Evolutionary conservation across 2,329 filamentous ascomycete genomes (phyloP), one percentile per base, ranked within the genome.

Genomic region (Myriangium duriaei): DNA sequence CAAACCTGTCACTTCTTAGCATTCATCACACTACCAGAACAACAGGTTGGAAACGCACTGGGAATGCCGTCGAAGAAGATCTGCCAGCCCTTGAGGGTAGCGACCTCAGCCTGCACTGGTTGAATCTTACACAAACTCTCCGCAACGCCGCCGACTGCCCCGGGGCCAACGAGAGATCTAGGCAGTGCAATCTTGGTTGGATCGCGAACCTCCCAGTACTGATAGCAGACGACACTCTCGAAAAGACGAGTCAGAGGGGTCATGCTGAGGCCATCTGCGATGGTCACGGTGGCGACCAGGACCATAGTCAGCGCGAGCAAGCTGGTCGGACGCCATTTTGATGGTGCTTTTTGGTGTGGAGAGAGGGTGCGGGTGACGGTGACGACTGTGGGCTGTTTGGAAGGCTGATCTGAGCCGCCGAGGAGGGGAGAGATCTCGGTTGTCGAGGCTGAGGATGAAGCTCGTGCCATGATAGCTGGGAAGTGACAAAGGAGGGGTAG

Each of bases 201-300:
- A 15, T 57, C 47, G 31, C 62, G 52, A 2, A 61, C 54, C 4
- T 66, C 62, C 45, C 65, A 68, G 43, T 65, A 60, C 11, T 59
- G 48, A 15, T 65, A 64, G 51, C 72, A 76, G 31, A 72, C 63
- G 32, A 73, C 62, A 36, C 63, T 59, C 49, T 76, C 72, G 45
- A 69, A 62, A 35, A 74, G 61, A 37, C 67, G 64, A 34, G 63
- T 67, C 31, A 55, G 49, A 1, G 71, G 67, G 3, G 68, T 59
- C 19, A 51, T 49, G 12, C 42, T 13, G 38, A 59, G 44, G 51
- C 57, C 39, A 55, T 60, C 48, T 42, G 61, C 63, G 10, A 67
- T 54, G 34, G 65, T 62, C 36, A 66, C 44, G 30, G 69, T 45
- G 35, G 69, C 55, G 29, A 71, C 45, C 15, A 61, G 55, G 2